Percentiles rank a stretch among this genome's conserved stretches.
phyloP scores from a whole-genome alignment of 306 rosid species.

The Acacia melanoxylon region DNA sequence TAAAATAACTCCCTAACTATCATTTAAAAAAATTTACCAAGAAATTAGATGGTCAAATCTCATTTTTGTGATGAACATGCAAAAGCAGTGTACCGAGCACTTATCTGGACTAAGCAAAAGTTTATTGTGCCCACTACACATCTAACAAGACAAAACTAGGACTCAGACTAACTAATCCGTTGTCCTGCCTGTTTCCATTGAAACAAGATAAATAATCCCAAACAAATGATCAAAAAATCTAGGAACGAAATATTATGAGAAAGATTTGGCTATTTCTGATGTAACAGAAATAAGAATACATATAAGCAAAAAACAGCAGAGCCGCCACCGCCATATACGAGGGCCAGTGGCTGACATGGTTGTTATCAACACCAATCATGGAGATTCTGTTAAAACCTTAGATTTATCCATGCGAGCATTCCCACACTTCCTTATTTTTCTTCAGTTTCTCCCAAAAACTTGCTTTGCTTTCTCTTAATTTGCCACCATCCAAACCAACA shows the following conservation, averaged over 20 bases:
- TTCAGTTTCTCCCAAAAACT: neutral
- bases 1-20: neutral
- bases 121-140: neutral
- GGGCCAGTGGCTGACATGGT: neutral
- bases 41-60: too few relatives aligned
- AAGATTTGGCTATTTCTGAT: neutral
- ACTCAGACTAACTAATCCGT: neutral
- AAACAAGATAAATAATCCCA: neutral
- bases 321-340: neutral
- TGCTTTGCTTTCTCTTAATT: neutral
- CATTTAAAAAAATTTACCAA: too few relatives aligned
- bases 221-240: conserved; percentile 6
- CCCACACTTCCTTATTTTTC: neutral
- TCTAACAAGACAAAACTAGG: neutral
- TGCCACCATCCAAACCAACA: neutral
- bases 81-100: too few relatives aligned
- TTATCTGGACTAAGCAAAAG: neutral
- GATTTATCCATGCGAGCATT: neutral
- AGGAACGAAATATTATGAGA: neutral
- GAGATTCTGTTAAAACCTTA: neutral
- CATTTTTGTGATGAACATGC: too few relatives aligned
- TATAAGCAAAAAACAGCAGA: neutral
- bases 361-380: neutral
- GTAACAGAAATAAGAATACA: neutral
- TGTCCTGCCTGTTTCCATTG: neutral